A percentile compares a stretch with the other conserved stretches of the same genome.
Evolutionary conservation across 441 rosid species (phyloP).

Genomic region (California macrophylla): DNA sequence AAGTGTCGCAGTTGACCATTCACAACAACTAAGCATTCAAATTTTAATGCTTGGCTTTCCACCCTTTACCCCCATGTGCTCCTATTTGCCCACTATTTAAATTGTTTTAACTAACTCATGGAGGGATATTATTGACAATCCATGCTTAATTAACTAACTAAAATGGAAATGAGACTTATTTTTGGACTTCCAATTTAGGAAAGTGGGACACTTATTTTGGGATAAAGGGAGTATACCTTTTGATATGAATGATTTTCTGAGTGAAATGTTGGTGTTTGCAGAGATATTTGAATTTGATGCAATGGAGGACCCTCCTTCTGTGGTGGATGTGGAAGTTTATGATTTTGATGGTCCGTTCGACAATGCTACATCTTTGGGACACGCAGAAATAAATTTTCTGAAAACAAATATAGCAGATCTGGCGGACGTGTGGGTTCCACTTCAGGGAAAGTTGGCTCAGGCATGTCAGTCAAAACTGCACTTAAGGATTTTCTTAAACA

Average conservation of each 20-base stretch:
- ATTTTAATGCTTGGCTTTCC: neutral
- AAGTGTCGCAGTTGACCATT: neutral
- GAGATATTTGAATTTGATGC: conserved; percentile 98
- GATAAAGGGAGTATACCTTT: neutral
- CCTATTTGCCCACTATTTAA: no score
- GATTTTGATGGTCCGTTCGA: conserved; percentile 93
- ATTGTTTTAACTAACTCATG: no score
- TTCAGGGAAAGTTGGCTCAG: conserved; percentile 78
- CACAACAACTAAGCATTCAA: neutral
- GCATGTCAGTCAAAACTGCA: conserved; percentile 91
- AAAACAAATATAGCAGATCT: conserved; percentile 71
- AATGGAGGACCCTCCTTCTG: conserved; percentile 92
- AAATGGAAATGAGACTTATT: neutral
- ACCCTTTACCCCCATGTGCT: no score
- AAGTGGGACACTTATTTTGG: neutral
- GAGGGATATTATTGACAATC: no score
- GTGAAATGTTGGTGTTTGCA: conserved; percentile 30
- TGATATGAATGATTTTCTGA: conserved; percentile 9
- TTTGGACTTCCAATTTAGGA: neutral
- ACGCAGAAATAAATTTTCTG: conserved; percentile 74
- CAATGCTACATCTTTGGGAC: conserved; percentile 78
- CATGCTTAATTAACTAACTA: no score
- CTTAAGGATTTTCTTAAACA: conserved; percentile 76
- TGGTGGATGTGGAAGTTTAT: conserved; percentile 75
- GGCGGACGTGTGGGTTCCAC: conserved; percentile 85